phyloP scores from a whole-genome alignment of 192 early-diverging fungal genomes.

The Chytriomyces confervae region DNA sequence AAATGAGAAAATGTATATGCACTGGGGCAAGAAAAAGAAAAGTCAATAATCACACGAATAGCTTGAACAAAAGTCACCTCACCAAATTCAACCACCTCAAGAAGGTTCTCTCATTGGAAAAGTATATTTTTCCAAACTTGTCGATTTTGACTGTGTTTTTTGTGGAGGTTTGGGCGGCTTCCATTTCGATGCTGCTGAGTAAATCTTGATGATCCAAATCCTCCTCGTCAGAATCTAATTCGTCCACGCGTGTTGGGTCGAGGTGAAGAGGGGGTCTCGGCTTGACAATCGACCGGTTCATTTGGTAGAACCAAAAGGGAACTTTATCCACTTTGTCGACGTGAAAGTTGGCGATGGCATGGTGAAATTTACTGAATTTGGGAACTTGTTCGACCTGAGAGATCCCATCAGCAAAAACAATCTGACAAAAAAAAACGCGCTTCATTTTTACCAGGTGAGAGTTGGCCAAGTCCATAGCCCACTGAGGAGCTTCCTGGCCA shows the following conservation, averaged over 20 bases:
- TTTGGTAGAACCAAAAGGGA: conserved; percentile 93
- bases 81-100: conserved; percentile 86
- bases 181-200: not conserved
- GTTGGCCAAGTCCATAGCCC: conserved; percentile 86
- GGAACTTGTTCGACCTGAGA: conserved; percentile 79
- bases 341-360: conserved; percentile 82
- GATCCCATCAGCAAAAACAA: not conserved
- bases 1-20: conserved; percentile 13
- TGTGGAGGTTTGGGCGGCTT: not conserved
- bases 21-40: not conserved
- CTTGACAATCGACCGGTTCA: conserved; percentile 90
- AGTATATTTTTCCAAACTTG: conserved; percentile 78
- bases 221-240: conserved; percentile 33
- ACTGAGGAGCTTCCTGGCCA: conserved; percentile 90
- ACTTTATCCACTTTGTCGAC: conserved; percentile 72
- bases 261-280: conserved; percentile 48
- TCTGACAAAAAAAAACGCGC: not conserved
- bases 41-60: not conserved
- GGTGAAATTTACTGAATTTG: conserved; percentile 97
- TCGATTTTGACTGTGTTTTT: conserved; percentile 39
- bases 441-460: conserved; percentile 73
- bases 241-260: conserved; percentile 23
- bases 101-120: conserved; percentile 94
- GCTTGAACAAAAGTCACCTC: not conserved
- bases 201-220: conserved; percentile 6